A percentile compares a stretch with the other conserved stretches of the same genome.
Evolutionary conservation across 768 basidiomycete species (phyloP).

Genomic region (Leccinellum rugosiceps): DNA sequence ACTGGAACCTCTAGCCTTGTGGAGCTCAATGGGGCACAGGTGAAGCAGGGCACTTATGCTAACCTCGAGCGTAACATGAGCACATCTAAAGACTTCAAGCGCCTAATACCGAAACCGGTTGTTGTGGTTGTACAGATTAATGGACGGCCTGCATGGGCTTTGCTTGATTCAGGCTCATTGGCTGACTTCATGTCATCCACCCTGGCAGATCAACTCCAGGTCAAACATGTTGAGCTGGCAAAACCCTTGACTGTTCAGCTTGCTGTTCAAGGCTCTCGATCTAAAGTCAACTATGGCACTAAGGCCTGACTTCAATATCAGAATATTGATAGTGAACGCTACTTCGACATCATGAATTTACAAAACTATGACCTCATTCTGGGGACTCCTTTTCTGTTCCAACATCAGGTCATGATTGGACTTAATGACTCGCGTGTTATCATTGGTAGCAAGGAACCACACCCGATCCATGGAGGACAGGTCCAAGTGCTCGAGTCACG

Average conservation of each 20-base stretch:
- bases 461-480: constrained; percentile 14
- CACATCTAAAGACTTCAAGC: not conserved
- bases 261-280: constrained; percentile 29
- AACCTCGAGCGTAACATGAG: not conserved
- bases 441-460: constrained; percentile 5
- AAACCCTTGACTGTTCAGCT: constrained; percentile 30
- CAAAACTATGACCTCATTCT: constrained; percentile 39
- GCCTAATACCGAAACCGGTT: constrained; percentile 2
- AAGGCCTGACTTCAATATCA: constrained; percentile 15
- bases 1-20: no score
- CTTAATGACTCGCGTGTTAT: constrained; percentile 20
- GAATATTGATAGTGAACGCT: constrained; percentile 11
- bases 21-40: not conserved
- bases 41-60: not conserved
- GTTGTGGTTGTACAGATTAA: constrained; percentile 16
- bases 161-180: constrained; percentile 28
- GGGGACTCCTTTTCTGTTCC: constrained; percentile 38
- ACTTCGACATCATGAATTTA: constrained; percentile 39
- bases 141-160: constrained; percentile 8
- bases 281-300: constrained; percentile 20
- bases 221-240: constrained; percentile 4
- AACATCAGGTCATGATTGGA: constrained; percentile 29
- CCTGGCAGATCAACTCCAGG: constrained; percentile 24
- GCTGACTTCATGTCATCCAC: constrained; percentile 33
- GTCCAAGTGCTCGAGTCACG: not conserved